Evolutionary conservation across 1,284 basidiomycete species (phyloP), one percentile per base, ranked within the genome.

Genomic region (Phellopilus nigrolimitatus): DNA sequence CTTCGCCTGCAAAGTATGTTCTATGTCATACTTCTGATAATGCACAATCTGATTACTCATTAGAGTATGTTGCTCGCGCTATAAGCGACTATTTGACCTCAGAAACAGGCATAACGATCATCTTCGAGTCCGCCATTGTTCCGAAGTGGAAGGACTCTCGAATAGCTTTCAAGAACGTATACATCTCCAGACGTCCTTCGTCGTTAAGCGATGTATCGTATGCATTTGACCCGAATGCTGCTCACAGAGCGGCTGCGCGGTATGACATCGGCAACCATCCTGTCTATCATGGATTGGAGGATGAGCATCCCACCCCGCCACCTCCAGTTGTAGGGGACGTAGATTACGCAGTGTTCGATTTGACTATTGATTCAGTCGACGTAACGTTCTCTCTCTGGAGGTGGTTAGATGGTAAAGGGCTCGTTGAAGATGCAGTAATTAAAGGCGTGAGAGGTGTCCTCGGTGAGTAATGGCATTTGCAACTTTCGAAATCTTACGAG

Each of bases 81-180:
- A 86, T 99, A 42, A 95, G 94, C 55, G 85, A 95, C 67, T 95
- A 98, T 64, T 74, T 99, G 48, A 98, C 97, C 1, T 76, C 84
- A 0, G 88, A 95, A 65, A 97, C 94, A 0, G 97, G 97, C 0
- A 84, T 97, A 39, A 94, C 85, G 3, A 88, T 99, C 59, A 90
- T 97, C 46, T 99, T 98, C 66, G 95, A 98, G 68, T 94, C 91
- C 5, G 97, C 97, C 24, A 95, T 99, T 60, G 94, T 99, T 3
- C 95, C 95, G 2, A 94, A 94, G 65, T 98, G 95, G 93, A 91
- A 91, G 55, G 91, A 95, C 61, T 95, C 91, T 12, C 84, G 88
- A 17, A 90, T 99, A 56, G 93, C 92, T 1, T 97, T 99, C 76
- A 91, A 93, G 63, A 97, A 98, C 60, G 95, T 99, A 39, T 98